These are phyloP conservation scores for Fusarium pilosicola DNA, from an alignment of 2,329 filamentous ascomycete genomes.

Conservation along the genomic window DNA sequence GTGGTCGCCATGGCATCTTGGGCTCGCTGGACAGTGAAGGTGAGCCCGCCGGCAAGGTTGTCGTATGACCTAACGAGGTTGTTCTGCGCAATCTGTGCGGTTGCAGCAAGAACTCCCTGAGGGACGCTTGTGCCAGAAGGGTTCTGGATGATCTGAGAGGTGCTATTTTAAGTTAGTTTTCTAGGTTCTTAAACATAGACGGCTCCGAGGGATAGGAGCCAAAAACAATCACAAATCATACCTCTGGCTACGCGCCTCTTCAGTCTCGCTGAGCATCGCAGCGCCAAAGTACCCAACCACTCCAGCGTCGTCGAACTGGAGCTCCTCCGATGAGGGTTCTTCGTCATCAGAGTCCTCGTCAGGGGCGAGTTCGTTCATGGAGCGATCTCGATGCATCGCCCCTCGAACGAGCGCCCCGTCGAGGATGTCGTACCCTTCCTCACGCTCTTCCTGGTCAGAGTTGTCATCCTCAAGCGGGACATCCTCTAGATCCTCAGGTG, in stretches of 20 bases:
- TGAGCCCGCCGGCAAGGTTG: not conserved
- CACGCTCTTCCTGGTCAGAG: not conserved
- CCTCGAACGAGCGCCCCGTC: not conserved
- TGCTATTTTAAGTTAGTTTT: not conserved
- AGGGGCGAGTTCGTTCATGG: not conserved
- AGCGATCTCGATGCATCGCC: not conserved
- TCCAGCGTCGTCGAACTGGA: not conserved
- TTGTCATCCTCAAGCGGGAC: not conserved
- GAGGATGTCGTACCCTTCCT: not conserved
- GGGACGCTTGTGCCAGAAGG: not conserved
- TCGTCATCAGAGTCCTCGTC: not conserved
- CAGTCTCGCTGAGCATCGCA: not conserved
- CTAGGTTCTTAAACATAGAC: not conserved
- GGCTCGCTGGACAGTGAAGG: not conserved
- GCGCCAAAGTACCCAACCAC: not conserved
- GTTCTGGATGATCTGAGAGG: not conserved
- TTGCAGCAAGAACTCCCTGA: not conserved
- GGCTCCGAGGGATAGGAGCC: not conserved
- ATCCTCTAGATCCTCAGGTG: not conserved
- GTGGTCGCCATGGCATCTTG: slow-evolving; percentile 2
- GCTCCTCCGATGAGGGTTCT: not conserved
- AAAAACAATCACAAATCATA: slow-evolving; percentile 11
- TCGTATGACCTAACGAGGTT: slow-evolving; percentile 12
- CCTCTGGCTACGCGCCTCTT: not conserved
- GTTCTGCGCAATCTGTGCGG: not conserved